phyloP scores from a whole-genome alignment of 805 yeast species.

The Suhomyces kilbournensis region DNA sequence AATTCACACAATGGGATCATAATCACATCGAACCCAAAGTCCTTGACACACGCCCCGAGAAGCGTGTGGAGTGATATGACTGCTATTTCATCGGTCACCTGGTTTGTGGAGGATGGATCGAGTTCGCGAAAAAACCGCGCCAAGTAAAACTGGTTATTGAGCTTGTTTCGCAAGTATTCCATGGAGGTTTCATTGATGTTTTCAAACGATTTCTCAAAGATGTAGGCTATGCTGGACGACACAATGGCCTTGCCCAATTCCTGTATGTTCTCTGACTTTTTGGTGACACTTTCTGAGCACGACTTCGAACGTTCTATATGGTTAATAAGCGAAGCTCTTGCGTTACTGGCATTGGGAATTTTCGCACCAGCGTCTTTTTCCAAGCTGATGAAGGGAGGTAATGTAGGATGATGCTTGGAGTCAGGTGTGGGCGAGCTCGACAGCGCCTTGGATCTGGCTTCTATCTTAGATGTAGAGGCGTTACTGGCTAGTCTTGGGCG shows the following conservation, averaged over 20 bases:
- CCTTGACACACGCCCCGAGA: conserved; percentile 69
- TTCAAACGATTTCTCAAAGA: conserved; percentile 61
- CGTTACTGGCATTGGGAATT: conserved; percentile 12
- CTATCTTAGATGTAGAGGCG: neutral
- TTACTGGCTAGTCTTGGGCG: conserved; percentile 28
- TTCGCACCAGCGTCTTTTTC: conserved; percentile 1
- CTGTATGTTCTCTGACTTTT: conserved; percentile 46
- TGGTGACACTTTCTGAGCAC: conserved; percentile 47
- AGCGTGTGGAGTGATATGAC: conserved; percentile 54
- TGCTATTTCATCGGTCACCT: conserved; percentile 47
- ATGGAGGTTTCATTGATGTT: conserved; percentile 54
- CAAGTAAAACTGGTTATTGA: conserved; percentile 41
- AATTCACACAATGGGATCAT: conserved; percentile 65
- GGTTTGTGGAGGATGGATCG: conserved; percentile 37
- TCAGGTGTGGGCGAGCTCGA: neutral
- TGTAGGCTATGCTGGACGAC: conserved; percentile 53
- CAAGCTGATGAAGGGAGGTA: conserved; percentile 8
- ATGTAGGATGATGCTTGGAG: conserved; percentile 1
- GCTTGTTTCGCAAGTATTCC: conserved; percentile 46
- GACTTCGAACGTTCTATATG: conserved; percentile 61
- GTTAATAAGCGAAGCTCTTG: conserved; percentile 17
- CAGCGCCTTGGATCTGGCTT: neutral
- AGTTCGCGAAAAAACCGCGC: conserved; percentile 46
- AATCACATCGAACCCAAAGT: conserved; percentile 76
- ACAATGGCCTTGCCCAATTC: conserved; percentile 58